Evolutionary conservation across 768 basidiomycete genomes (phyloP).

Genomic region (Lactarius sanguifluus): DNA sequence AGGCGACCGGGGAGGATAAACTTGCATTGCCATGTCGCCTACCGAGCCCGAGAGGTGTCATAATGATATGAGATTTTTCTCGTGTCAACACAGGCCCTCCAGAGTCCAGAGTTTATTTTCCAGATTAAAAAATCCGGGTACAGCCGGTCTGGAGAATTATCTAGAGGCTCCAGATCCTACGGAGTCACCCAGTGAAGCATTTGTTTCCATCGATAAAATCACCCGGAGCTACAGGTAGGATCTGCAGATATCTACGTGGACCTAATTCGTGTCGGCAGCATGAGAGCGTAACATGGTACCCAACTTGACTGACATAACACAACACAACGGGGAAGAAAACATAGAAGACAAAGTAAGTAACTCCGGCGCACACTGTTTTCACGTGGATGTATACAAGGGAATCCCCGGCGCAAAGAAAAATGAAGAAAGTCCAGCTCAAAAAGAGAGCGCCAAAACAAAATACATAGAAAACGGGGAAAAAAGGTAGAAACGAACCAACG

Average conservation of each 20-base stretch:
- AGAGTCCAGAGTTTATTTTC: too few species aligned
- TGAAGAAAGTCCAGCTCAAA: neutral
- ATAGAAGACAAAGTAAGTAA: neutral
- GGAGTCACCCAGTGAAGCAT: too few species aligned
- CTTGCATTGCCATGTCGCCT: too few species aligned
- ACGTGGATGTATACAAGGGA: neutral
- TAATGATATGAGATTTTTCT: too few species aligned
- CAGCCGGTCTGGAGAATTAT: too few species aligned
- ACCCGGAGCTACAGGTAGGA: neutral
- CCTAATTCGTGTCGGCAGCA: neutral
- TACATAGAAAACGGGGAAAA: neutral
- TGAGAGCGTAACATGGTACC: neutral
- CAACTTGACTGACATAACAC: neutral
- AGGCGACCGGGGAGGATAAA: too few species aligned
- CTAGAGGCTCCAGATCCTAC: too few species aligned
- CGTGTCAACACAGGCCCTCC: too few species aligned
- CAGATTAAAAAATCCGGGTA: too few species aligned
- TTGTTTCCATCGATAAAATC: constrained; percentile 1
- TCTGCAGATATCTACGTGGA: constrained; percentile 3
- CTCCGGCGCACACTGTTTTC: neutral
- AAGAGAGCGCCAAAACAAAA: neutral
- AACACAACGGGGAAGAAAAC: neutral
- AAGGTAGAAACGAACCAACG: neutral
- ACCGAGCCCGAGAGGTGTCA: too few species aligned
- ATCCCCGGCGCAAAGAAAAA: neutral